Evolutionary conservation across 768 basidiomycete genomes (phyloP).

Genomic region (Leccinum boreale): DNA sequence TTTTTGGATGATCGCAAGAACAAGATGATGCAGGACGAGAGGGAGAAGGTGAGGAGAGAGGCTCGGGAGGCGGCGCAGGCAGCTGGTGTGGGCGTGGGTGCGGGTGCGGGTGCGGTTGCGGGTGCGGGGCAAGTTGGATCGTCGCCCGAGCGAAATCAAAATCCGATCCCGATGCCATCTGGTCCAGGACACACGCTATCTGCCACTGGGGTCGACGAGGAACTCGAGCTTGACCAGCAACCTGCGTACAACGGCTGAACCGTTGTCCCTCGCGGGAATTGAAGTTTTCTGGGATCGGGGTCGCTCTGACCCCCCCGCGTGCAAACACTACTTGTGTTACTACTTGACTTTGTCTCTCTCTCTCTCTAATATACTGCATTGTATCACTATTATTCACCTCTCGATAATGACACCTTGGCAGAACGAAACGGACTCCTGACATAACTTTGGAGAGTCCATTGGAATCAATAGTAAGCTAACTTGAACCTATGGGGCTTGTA

Average conservation of each 20-base stretch:
- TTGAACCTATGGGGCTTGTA: too few species aligned
- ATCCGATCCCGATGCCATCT: slow-evolving; percentile 17
- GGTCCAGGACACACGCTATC: slow-evolving; percentile 21
- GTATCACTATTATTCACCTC: slow-evolving; percentile 4
- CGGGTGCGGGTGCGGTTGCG: not conserved
- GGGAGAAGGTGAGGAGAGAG: slow-evolving; percentile 51
- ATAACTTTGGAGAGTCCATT: slow-evolving; percentile 1
- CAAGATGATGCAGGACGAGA: slow-evolving; percentile 51
- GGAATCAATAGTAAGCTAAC: not conserved
- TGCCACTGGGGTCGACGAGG: not conserved
- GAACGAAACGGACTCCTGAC: not conserved
- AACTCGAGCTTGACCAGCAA: slow-evolving; percentile 12
- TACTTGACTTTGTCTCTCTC: not conserved
- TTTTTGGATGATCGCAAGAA: slow-evolving; percentile 75
- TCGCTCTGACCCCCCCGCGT: not conserved
- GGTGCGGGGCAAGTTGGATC: not conserved
- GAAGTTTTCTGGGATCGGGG: not conserved
- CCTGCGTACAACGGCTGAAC: slow-evolving; percentile 20
- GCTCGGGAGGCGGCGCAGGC: slow-evolving; percentile 35
- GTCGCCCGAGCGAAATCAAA: not conserved
- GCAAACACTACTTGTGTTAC: not conserved
- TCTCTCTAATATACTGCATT: not conserved
- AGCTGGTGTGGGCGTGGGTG: not conserved
- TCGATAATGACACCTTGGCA: not conserved
- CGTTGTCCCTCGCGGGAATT: not conserved